Evolutionary conservation across 768 basidiomycete genomes (phyloP).

Genomic region (Auricularia sp.): DNA sequence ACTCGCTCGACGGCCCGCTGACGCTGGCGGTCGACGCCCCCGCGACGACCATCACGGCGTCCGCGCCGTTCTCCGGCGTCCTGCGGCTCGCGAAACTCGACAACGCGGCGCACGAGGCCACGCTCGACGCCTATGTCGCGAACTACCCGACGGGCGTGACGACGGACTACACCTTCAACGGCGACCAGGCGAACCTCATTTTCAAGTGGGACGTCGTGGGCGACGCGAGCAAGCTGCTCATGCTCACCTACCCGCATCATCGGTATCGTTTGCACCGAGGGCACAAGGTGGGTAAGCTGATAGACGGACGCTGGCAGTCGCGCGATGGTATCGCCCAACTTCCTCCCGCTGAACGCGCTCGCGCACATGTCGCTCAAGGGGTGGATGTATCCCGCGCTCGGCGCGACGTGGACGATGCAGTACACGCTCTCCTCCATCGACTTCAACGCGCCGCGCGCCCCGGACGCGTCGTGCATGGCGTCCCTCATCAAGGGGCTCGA

Average conservation of each 20-base stretch:
- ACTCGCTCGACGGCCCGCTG: conserved; percentile 19
- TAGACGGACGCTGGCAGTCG: background rate
- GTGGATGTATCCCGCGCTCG: conserved; percentile 25
- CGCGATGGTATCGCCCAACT: conserved; percentile 13
- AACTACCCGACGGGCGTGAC: conserved; percentile 22
- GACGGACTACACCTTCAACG: conserved; percentile 22
- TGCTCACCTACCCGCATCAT: conserved; percentile 29
- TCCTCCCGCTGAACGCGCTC: conserved; percentile 16
- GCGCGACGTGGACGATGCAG: conserved; percentile 22
- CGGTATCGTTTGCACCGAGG: conserved; percentile 11
- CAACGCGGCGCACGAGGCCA: conserved; percentile 15
- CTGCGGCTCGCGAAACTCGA: conserved; percentile 18
- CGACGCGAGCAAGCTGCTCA: conserved; percentile 15
- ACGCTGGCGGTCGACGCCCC: conserved; percentile 21
- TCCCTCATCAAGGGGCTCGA: conserved; percentile 22
- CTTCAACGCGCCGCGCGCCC: conserved; percentile 24
- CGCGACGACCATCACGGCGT: conserved; percentile 17
- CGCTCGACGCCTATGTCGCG: conserved; percentile 22
- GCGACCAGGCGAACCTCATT: conserved; percentile 19
- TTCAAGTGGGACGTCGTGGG: conserved; percentile 26
- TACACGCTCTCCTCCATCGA: conserved; percentile 25
- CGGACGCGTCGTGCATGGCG: conserved; percentile 22
- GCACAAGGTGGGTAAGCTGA: background rate
- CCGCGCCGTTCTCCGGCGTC: conserved; percentile 19
- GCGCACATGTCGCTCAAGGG: conserved; percentile 27